phyloP scores from a whole-genome alignment of 75 land plant species.

The Pinus albicaulis region DNA sequence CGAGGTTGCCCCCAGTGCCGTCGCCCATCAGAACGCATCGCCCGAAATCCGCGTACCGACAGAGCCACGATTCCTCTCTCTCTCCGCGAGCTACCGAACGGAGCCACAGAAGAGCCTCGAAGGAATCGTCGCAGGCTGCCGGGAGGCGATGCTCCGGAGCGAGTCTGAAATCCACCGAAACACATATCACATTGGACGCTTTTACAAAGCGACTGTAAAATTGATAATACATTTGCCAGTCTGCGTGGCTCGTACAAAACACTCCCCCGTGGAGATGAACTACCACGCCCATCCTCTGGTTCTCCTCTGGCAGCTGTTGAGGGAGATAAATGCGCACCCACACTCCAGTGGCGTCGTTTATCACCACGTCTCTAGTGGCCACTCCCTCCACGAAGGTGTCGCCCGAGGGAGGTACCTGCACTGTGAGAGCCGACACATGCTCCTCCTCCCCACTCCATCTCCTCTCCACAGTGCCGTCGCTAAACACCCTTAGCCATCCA shows the following conservation, averaged over 20 bases:
- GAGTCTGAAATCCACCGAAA: slow-evolving; percentile 43
- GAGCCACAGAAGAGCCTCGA: slow-evolving; percentile 24
- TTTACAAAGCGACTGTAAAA: slow-evolving; percentile 15
- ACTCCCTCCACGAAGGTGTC: slow-evolving; percentile 38
- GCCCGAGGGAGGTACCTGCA: slow-evolving; percentile 14
- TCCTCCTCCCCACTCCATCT: no score
- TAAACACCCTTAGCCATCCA: no score
- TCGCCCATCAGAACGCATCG: slow-evolving; percentile 32
- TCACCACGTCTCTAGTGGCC: slow-evolving; percentile 33
- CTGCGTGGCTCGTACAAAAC: slow-evolving; percentile 23
- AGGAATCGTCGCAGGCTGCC: slow-evolving; percentile 25
- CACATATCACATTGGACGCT: slow-evolving; percentile 14
- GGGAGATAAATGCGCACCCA: slow-evolving; percentile 48
- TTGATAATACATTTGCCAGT: slow-evolving; percentile 15
- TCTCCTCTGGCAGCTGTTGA: background rate
- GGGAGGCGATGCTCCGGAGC: slow-evolving; percentile 42
- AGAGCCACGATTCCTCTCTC: background rate
- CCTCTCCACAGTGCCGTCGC: no score
- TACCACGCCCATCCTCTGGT: slow-evolving; percentile 10
- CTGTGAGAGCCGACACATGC: background rate
- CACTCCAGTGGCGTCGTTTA: slow-evolving; percentile 19
- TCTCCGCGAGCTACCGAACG: background rate
- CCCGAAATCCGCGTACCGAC: slow-evolving; percentile 15
- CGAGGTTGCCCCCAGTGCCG: slow-evolving; percentile 41
- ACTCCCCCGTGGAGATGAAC: slow-evolving; percentile 52